Base-by-base conservation (phyloP, 352 stramenopile genomes). In the Phytopythium kandeliae region DNA sequence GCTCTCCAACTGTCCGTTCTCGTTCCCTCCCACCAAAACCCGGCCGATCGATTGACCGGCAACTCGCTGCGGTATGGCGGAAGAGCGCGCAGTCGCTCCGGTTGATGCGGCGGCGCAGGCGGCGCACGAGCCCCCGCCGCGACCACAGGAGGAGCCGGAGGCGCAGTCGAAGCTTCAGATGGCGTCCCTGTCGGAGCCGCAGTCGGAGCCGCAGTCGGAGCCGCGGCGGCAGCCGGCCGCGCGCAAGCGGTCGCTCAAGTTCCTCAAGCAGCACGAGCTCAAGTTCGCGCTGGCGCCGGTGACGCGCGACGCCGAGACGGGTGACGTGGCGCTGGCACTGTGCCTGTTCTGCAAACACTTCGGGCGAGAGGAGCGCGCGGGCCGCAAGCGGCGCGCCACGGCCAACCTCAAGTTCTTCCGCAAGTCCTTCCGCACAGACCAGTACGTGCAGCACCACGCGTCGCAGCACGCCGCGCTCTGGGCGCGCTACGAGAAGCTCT, bases 351-450 rank as follows among this genome's bases (percentile, higher is more conserved):
- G 74, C 57, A 76, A 79, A 42, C 65, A 83, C 47, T 82, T 85
- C 48, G 77, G 77, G 0, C 77, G 77, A 34, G 74, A 88, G 38
- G 61, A 78, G 57, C 64, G 63, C n/a, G 53, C 61, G 5, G 68
- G 76, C 25, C 66, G 66, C n/a, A 75, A 85, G 59, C 74, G 74
- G 11, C 66, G 68, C 26, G 71, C 63, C 24, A 86, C 70, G 17
- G 72, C 67, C 51, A 88, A 85, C 47, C 52, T 83, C 59, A 85
- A 86, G 52, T 86, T 81, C 56, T 88, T 86, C 48, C 76, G 76
- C 25, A 63, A 66, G 37, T 66, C 65, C 8, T 88, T 86, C 54
- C 69, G 77, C 46, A 86, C 77, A 33, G 74, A 88, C 57, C 77
- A 86, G 64, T 88, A 86, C 62, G 36, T 80, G 56, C 77, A 88